Evolutionary conservation across 2,329 filamentous ascomycete genomes (phyloP).

Genomic region (Ophidiomyces ophidiicola): DNA sequence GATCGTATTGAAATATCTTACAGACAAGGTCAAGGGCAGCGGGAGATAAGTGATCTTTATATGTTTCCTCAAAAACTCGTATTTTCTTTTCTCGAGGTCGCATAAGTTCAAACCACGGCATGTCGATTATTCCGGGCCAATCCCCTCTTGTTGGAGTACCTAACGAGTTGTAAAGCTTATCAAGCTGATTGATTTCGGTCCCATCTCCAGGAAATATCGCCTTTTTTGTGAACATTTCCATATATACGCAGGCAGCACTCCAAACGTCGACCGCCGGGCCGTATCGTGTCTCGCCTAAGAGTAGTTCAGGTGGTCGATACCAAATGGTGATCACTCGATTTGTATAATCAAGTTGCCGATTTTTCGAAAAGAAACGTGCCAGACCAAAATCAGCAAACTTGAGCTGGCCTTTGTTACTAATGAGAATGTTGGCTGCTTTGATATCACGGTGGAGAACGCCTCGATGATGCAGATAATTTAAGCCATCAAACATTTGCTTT

Average conservation of each 20-base stretch:
- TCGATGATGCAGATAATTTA: slow-evolving; percentile 83
- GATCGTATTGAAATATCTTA: slow-evolving; percentile 83
- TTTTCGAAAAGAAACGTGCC: slow-evolving; percentile 90
- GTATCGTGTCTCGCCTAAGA: slow-evolving; percentile 82
- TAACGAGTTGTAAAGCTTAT: slow-evolving; percentile 88
- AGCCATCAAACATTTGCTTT: slow-evolving; percentile 80
- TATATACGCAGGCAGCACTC: slow-evolving; percentile 92
- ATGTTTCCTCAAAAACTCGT: slow-evolving; percentile 70
- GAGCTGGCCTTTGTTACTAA: slow-evolving; percentile 75
- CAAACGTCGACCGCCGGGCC: slow-evolving; percentile 86
- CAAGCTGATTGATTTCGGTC: slow-evolving; percentile 87
- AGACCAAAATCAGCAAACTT: slow-evolving; percentile 95
- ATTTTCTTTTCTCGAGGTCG: slow-evolving; percentile 61
- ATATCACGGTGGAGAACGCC: slow-evolving; percentile 97
- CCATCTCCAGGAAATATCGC: slow-evolving; percentile 94
- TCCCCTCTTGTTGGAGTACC: slow-evolving; percentile 74
- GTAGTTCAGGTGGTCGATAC: slow-evolving; percentile 85
- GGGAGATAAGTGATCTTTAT: slow-evolving; percentile 61
- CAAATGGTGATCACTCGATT: slow-evolving; percentile 98
- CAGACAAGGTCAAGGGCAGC: slow-evolving; percentile 72
- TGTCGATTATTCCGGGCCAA: slow-evolving; percentile 83
- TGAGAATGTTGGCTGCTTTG: slow-evolving; percentile 93
- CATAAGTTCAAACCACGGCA: slow-evolving; percentile 93
- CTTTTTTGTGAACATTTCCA: slow-evolving; percentile 88
- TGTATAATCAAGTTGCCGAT: slow-evolving; percentile 84